phyloP scores from a whole-genome alignment of 441 rosid genomes.

The Corymbia citriodora region DNA sequence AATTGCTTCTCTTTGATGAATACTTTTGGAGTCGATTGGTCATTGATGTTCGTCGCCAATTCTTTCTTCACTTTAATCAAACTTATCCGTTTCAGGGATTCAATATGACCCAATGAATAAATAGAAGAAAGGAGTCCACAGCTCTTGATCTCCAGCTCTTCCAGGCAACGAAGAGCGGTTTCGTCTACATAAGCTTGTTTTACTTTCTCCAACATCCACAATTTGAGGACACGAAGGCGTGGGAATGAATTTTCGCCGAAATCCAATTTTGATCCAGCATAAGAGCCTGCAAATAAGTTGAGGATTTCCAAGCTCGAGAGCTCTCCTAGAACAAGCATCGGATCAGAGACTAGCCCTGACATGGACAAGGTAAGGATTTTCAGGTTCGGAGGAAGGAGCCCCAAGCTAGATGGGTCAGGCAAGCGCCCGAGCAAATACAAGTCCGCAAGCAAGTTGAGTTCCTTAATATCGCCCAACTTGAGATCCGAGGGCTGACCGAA shows the following conservation, averaged over 20 bases:
- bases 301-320: constrained; percentile 11
- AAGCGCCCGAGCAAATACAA: constrained; percentile 14
- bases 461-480: background rate
- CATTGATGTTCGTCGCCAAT: background rate
- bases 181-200: background rate
- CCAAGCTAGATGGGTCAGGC: background rate
- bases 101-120: background rate
- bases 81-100: background rate
- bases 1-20: background rate
- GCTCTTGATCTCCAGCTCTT: constrained; percentile 12
- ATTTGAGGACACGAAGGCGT: constrained; percentile 9
- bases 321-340: constrained; percentile 2
- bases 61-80: background rate
- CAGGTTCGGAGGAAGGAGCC: constrained; percentile 10
- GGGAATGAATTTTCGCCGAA: background rate
- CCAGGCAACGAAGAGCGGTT: constrained; percentile 4
- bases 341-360: constrained; percentile 8
- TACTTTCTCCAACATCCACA: background rate
- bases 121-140: background rate
- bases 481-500: constrained; percentile 7
- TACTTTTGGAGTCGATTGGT: fast-evolving
- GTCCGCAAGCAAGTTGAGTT: background rate
- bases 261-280: background rate
- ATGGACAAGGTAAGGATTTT: constrained; percentile 11
- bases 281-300: constrained; percentile 4